These are phyloP conservation scores for Annulohypoxylon maeteangense DNA, from an alignment of 495 filamentous ascomycete genomes.

Conservation along the genomic window DNA sequence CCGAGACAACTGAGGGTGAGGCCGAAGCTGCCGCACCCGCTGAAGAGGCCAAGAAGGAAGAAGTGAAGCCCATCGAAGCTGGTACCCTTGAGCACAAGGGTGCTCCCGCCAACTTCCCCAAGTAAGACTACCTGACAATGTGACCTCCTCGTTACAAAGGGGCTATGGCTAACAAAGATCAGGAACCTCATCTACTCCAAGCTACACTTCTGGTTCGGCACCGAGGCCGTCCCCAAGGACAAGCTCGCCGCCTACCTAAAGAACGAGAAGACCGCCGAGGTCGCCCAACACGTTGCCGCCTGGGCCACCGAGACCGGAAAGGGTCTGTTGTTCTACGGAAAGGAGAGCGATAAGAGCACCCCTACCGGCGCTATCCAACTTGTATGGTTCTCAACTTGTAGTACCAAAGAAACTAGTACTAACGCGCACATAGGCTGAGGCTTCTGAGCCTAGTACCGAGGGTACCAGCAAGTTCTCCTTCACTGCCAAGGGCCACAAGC, in stretches of 20 bases:
- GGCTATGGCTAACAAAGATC: conserved; percentile 36
- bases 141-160: neutral
- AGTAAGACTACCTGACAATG: conserved; percentile 69
- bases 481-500: conserved; percentile 85
- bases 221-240: conserved; percentile 80
- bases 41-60: conserved; percentile 62
- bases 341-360: conserved; percentile 82
- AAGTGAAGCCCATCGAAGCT: conserved; percentile 74
- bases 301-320: conserved; percentile 95
- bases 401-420: conserved; percentile 6
- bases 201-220: conserved; percentile 88
- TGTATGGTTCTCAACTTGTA: conserved; percentile 60
- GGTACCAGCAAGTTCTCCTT: conserved; percentile 83
- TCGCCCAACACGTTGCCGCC: conserved; percentile 81
- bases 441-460: conserved; percentile 79
- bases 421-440: conserved; percentile 71
- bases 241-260: conserved; percentile 78
- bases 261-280: conserved; percentile 82
- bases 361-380: conserved; percentile 87
- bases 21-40: conserved; percentile 48
- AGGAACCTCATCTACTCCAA: conserved; percentile 62
- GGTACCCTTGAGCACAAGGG: conserved; percentile 88
- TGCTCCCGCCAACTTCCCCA: conserved; percentile 79
- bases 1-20: conserved; percentile 61
- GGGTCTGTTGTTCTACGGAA: conserved; percentile 92